A percentile compares a stretch with the other conserved stretches of the same genome.
Evolutionary conservation across 768 basidiomycete species (phyloP).

Genomic region (Agrocybe pediades): DNA sequence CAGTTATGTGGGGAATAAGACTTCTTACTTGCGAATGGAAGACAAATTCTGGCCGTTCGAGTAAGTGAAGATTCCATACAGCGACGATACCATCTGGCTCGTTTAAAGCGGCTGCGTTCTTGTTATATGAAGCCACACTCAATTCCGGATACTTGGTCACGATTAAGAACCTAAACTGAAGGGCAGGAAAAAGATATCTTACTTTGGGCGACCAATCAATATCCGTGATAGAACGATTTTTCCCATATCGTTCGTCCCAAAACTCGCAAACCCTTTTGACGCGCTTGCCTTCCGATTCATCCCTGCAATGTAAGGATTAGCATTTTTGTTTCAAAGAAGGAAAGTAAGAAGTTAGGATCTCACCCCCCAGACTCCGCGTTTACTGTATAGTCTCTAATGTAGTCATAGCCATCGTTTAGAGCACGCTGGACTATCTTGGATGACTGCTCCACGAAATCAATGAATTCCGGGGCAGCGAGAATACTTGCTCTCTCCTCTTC

Average conservation of each 20-base stretch:
- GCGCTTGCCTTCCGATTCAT: constrained; percentile 87
- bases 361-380: constrained; percentile 83
- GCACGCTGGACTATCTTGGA: constrained; percentile 96
- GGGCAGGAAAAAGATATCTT: constrained; percentile 8
- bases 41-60: constrained; percentile 95
- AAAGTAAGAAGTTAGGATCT: constrained; percentile 26
- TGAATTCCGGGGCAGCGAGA: constrained; percentile 85
- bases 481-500: constrained; percentile 86
- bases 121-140: constrained; percentile 95
- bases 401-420: constrained; percentile 94
- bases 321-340: not conserved
- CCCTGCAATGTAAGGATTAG: constrained; percentile 43
- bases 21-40: constrained; percentile 92
- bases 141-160: constrained; percentile 85
- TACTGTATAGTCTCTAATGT: constrained; percentile 95
- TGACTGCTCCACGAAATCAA: constrained; percentile 92
- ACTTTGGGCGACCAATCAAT: constrained; percentile 99
- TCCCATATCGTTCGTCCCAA: constrained; percentile 86
- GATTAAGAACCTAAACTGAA: not conserved
- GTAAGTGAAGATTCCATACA: constrained; percentile 95
- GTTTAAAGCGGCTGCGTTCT: constrained; percentile 89
- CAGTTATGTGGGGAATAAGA: not conserved
- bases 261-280: constrained; percentile 96
- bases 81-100: constrained; percentile 98
- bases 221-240: constrained; percentile 93